phyloP scores from a whole-genome alignment of 2,329 filamentous ascomycete genomes.

The Sordariomycetes sp. region DNA sequence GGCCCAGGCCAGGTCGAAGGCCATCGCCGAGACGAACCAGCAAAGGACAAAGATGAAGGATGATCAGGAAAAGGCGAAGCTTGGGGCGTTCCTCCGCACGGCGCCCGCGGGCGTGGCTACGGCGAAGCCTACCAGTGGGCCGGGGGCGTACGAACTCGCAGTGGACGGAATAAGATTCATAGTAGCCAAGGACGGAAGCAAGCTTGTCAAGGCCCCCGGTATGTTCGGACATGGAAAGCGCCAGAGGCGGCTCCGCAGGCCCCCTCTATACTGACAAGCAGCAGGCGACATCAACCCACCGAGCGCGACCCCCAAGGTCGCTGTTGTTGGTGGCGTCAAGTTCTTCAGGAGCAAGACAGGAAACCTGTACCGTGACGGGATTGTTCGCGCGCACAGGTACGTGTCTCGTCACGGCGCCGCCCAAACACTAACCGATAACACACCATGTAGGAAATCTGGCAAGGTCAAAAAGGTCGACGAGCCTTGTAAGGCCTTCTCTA shows the following conservation, averaged over 20 bases:
- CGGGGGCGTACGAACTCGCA: conserved; percentile 5
- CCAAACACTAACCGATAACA: conserved; percentile 21
- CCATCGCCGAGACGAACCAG: conserved; percentile 56
- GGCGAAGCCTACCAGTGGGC: conserved; percentile 18
- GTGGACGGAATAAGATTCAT: conserved; percentile 63
- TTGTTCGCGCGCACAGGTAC: conserved; percentile 66
- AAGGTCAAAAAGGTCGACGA: conserved; percentile 55
- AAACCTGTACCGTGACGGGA: conserved; percentile 67
- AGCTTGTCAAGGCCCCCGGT: conserved; percentile 65
- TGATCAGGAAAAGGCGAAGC: conserved; percentile 43
- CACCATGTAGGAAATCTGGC: conserved; percentile 29
- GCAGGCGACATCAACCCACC: conserved; percentile 2
- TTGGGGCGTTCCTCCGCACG: conserved; percentile 21
- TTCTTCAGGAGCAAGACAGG: conserved; percentile 81
- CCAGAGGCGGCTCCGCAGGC: not conserved
- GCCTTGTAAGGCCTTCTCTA: conserved; percentile 59
- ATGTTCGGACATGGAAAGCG: conserved; percentile 17
- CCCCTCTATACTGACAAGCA: not conserved
- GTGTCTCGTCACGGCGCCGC: conserved; percentile 17
- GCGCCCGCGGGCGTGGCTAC: not conserved
- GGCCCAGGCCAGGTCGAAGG: conserved; percentile 51
- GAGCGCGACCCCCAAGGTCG: conserved; percentile 55
- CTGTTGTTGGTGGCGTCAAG: conserved; percentile 60
- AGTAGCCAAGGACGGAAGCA: conserved; percentile 67
- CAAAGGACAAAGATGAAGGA: conserved; percentile 41